A percentile compares a stretch with the other conserved stretches of the same genome.
These are phyloP conservation scores for Aspergillus nomiae DNA, from an alignment of 2,329 filamentous ascomycete species.

Conservation along the genomic window DNA sequence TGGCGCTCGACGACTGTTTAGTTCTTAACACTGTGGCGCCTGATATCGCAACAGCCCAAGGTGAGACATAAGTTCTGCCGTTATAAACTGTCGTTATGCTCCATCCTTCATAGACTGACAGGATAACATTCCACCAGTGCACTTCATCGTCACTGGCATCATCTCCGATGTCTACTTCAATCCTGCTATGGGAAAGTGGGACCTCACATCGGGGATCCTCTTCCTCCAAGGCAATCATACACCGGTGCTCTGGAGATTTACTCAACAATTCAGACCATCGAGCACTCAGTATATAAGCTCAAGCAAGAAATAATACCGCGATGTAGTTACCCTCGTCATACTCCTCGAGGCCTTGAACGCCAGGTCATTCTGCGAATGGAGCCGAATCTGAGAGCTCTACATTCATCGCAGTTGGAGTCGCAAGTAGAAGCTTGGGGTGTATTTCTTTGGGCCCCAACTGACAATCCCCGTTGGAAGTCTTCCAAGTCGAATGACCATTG, in stretches of 20 bases:
- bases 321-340: constrained; percentile 27
- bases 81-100: constrained; percentile 22
- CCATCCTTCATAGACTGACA: constrained; percentile 17
- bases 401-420: constrained; percentile 10
- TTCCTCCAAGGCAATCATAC: constrained; percentile 10
- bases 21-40: constrained; percentile 4
- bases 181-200: constrained; percentile 1
- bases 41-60: constrained; percentile 20
- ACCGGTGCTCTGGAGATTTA: constrained; percentile 21
- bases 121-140: constrained; percentile 18
- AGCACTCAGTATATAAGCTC: constrained; percentile 28
- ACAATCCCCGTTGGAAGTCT: constrained; percentile 18
- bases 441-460: constrained; percentile 17
- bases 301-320: constrained; percentile 23
- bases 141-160: constrained; percentile 17
- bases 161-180: constrained; percentile 18
- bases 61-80: constrained; percentile 19
- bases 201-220: neutral
- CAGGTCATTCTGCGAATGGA: constrained; percentile 21
- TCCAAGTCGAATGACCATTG: constrained; percentile 23
- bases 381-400: constrained; percentile 20
- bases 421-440: constrained; percentile 17
- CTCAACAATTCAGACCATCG: constrained; percentile 25
- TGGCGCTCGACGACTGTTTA: neutral
- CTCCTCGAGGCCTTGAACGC: constrained; percentile 17